These are phyloP conservation scores for Bombardia bombarda DNA, from an alignment of 495 filamentous ascomycete genomes.

Conservation along the genomic window DNA sequence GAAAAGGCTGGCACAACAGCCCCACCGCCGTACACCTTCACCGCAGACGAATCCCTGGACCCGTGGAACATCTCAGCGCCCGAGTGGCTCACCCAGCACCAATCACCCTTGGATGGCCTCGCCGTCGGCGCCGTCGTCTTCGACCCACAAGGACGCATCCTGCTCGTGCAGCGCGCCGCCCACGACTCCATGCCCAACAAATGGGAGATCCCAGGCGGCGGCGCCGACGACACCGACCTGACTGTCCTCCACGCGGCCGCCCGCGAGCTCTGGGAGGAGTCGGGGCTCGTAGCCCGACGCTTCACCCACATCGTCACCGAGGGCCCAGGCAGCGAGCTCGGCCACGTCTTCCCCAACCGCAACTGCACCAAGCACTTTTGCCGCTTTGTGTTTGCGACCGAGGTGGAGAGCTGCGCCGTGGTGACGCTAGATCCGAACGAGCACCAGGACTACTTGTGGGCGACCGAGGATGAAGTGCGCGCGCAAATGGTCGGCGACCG, in stretches of 20 bases:
- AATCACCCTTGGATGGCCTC: too few species aligned
- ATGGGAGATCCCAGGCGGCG: conserved; percentile 39
- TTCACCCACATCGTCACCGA: conserved; percentile 18
- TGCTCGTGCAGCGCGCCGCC: conserved; percentile 31
- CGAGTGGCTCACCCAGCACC: too few species aligned
- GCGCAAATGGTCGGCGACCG: conserved; percentile 16
- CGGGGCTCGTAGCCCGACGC: conserved; percentile 21
- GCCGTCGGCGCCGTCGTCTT: conserved; percentile 27
- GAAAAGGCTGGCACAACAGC: too few species aligned
- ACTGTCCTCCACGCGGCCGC: conserved; percentile 30
- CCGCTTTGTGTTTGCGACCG: conserved; percentile 27
- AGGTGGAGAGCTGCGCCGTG: conserved; percentile 1
- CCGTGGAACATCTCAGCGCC: too few species aligned
- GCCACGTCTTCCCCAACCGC: conserved; percentile 8
- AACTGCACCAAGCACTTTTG: conserved; percentile 9
- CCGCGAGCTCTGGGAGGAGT: conserved; percentile 37
- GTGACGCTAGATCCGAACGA: conserved; percentile 17
- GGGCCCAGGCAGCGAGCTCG: conserved; percentile 4
- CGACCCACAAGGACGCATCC: conserved; percentile 14
- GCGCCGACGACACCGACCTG: conserved; percentile 28
- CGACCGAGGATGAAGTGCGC: conserved; percentile 18
- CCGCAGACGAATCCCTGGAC: too few species aligned
- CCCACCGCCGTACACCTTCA: too few species aligned
- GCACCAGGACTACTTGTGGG: conserved; percentile 19
- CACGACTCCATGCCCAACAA: conserved; percentile 27